phyloP scores from a whole-genome alignment of 345 rosid species.

The Crucihimalaya himalaica region DNA sequence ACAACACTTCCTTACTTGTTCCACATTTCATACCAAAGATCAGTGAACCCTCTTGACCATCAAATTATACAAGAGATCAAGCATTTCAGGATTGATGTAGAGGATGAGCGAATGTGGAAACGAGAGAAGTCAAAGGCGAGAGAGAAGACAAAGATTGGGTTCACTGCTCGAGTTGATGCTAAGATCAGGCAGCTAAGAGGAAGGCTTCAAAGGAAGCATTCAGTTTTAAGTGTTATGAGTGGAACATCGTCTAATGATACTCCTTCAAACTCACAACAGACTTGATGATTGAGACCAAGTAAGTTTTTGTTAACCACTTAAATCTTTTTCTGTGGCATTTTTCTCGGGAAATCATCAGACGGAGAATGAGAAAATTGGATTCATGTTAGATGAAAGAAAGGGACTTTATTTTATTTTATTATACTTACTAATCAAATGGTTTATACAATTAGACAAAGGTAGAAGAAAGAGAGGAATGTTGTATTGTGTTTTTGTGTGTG shows the following conservation, averaged over 20 bases:
- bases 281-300: conserved; percentile 26
- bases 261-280: conserved; percentile 28
- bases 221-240: conserved; percentile 36
- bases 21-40: conserved; percentile 51
- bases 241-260: conserved; percentile 41
- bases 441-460: conserved; percentile 30
- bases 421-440: neutral
- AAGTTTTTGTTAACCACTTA: conserved; percentile 29
- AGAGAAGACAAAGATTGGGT: conserved; percentile 54
- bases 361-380: conserved; percentile 7
- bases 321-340: neutral
- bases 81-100: conserved; percentile 48
- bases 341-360: neutral
- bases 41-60: conserved; percentile 65
- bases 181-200: conserved; percentile 40
- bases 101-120: conserved; percentile 57
- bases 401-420: neutral
- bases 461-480: conserved; percentile 18
- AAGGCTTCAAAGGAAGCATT: conserved; percentile 38
- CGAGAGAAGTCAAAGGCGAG: conserved; percentile 59
- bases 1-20: conserved; percentile 58
- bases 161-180: conserved; percentile 71
- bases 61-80: conserved; percentile 79
- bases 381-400: conserved; percentile 8
- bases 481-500: conserved; percentile 2